Evolutionary conservation across 2,329 filamentous ascomycete species (phyloP).

Genomic region (Orbilia oligospora): DNA sequence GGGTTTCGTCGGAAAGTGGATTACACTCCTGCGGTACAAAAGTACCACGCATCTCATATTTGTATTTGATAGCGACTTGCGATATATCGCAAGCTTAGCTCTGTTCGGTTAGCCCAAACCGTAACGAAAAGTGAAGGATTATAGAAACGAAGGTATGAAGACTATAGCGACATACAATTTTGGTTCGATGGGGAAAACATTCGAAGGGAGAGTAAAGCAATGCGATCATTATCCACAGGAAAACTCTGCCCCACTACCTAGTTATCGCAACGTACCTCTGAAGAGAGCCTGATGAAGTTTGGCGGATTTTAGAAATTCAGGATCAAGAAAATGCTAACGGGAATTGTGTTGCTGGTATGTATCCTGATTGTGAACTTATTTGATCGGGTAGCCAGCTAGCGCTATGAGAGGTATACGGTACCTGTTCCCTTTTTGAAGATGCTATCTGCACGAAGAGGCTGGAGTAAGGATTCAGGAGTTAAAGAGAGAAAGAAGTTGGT

Average conservation of each 20-base stretch:
- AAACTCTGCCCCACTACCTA: not conserved
- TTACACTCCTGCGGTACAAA: not conserved
- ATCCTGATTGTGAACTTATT: not conserved
- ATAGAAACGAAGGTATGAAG: no score
- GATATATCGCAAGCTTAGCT: not conserved
- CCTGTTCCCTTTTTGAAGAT: not conserved
- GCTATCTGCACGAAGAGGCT: not conserved
- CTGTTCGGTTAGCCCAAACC: not conserved
- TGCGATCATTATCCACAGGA: not conserved
- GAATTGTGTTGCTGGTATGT: not conserved
- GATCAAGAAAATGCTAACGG: not conserved
- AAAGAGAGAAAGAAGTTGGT: conserved; percentile 37
- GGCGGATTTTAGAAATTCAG: not conserved
- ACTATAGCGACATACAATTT: no score
- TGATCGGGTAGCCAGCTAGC: not conserved
- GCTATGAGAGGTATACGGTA: not conserved
- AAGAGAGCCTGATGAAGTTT: not conserved
- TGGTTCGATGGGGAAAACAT: not conserved
- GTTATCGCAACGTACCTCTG: not conserved
- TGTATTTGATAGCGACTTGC: not conserved
- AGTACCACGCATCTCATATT: not conserved
- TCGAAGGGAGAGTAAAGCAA: not conserved
- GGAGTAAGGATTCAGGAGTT: conserved; percentile 19
- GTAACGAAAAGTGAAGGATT: conserved; percentile 1
- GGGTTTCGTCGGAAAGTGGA: not conserved